phyloP scores from a whole-genome alignment of 2,329 filamentous ascomycete species.

The Apiospora sp. region DNA sequence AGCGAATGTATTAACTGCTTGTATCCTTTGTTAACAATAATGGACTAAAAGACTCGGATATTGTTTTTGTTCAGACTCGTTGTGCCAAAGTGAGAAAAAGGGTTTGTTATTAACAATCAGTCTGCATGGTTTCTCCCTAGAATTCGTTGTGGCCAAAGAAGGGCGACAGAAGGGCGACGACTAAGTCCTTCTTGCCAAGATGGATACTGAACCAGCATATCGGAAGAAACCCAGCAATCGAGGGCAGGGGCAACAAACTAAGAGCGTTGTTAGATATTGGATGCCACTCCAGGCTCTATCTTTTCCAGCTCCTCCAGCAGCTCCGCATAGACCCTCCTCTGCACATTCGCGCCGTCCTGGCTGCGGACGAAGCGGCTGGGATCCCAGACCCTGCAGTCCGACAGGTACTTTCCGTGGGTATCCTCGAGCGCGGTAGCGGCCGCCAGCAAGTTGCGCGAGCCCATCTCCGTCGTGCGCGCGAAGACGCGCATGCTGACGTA shows the following conservation, averaged over 20 bases:
- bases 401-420: conserved; percentile 52
- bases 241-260: neutral
- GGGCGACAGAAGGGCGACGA: neutral
- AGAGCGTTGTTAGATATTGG: conserved; percentile 39
- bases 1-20: neutral
- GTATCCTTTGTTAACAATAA: neutral
- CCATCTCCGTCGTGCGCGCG: conserved; percentile 49
- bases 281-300: conserved; percentile 49
- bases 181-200: neutral
- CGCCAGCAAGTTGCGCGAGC: conserved; percentile 48
- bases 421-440: conserved; percentile 48
- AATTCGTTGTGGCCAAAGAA: neutral
- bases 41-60: neutral
- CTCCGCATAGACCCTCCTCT: conserved; percentile 51
- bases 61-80: neutral
- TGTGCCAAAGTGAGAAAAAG: neutral
- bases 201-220: neutral
- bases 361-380: conserved; percentile 45
- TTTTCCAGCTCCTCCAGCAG: conserved; percentile 51
- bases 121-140: neutral
- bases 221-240: neutral
- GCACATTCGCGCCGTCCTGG: conserved; percentile 46
- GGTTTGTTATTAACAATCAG: neutral
- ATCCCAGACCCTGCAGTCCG: conserved; percentile 41
- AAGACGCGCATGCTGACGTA: conserved; percentile 34